Base-by-base conservation (phyloP, 108 stramenopile species). In the Asterionellopsis glacialis region DNA sequence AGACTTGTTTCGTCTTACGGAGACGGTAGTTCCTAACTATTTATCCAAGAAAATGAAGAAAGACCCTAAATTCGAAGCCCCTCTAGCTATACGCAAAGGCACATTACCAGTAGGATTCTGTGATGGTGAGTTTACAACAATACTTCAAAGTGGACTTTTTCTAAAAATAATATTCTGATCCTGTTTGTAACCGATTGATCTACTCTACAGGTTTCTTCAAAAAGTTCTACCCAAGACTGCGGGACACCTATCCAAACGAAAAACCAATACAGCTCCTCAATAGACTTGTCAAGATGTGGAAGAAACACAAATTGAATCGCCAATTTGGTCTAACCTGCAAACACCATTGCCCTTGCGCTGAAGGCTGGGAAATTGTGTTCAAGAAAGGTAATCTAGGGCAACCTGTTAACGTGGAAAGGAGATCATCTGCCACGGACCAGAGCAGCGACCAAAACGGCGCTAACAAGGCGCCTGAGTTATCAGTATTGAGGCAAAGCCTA, bases 361-460 rank as follows among this genome's bases (percentile, higher is more conserved):
- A 55, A 21, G 70, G 56, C 11, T 70, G 70, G 70, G 63, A 63
- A 21, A 33, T 40, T 16, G 41, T 70, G 10, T 70, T 70, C 55
- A 57, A 54, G 25, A 70, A 45, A 26, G 70, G 70, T 11, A 22
- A 59, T 47, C 27, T 40, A 22, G 13, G 56, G 28, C 23, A 48
- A 45, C 7, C 23, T 14, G 24, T 41, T 57, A 6, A 9, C 9
- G 9, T 16, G 47, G 5, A 21, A 48, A 48, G 47, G 21, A 21
- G 5, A 9, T 1, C 19, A 21, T 7, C 47, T 9, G 47, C 47
- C 19, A 1, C 9, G 19, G 19, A 48, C 5, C 19, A 48, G 9
- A 48, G 47, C 47, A 1, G 9, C 5, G 5, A 2, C 21, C 9
- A 2, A 48, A 21, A 21, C 9, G 47, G 5, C 47, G 47, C 16